Evolutionary conservation across 169 alveolate species (phyloP).

Genomic region (Eimeria sp.): DNA sequence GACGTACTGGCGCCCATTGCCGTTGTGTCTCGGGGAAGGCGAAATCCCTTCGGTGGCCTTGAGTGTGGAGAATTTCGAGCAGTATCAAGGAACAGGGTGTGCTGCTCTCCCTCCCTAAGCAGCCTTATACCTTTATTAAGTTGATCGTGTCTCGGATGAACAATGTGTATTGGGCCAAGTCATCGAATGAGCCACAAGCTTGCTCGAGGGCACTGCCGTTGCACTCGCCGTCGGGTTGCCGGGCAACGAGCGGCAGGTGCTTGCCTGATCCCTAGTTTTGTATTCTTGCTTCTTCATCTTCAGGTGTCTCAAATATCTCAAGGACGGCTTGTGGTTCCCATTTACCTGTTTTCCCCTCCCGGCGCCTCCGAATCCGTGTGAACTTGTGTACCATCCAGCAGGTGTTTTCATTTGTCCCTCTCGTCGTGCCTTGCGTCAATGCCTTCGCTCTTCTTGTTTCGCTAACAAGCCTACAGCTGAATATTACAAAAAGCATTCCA

Average conservation of each 20-base stretch:
- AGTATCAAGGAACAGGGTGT: constrained; percentile 59
- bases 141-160: constrained; percentile 79
- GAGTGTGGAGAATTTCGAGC: constrained; percentile 55
- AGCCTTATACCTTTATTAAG: constrained; percentile 56
- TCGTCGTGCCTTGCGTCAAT: not conserved
- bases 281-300: too few species aligned
- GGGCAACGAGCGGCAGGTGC: too few species aligned
- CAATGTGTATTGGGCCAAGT: constrained; percentile 87
- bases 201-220: constrained; percentile 82
- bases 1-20: constrained; percentile 75
- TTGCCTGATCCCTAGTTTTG: too few species aligned
- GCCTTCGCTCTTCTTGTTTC: not conserved
- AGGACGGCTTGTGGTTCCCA: not conserved
- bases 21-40: constrained; percentile 76
- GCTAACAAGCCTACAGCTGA: not conserved
- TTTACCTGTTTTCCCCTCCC: not conserved
- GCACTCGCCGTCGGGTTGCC: not conserved
- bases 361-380: not conserved
- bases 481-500: not conserved
- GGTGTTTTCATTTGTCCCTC: not conserved
- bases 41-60: constrained; percentile 82
- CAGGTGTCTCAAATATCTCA: too few species aligned
- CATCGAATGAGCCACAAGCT: constrained; percentile 83
- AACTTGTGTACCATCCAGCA: not conserved
- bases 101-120: constrained; percentile 81